phyloP scores from a whole-genome alignment of 345 rosid genomes.

The Salix caprea region DNA sequence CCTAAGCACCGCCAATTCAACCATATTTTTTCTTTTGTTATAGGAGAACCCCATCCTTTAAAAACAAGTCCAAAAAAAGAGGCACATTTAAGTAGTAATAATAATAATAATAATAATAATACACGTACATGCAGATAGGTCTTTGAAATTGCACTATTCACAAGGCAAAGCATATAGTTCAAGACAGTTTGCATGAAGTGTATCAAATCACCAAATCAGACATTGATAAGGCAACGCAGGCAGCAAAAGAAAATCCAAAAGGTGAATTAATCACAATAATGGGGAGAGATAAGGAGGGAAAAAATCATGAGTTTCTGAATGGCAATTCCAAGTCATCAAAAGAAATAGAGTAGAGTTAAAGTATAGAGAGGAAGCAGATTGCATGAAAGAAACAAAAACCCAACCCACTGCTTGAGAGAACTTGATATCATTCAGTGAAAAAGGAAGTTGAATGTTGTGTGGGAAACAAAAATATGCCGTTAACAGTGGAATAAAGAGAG shows the following conservation, averaged over 20 bases:
- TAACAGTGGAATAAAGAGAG: neutral
- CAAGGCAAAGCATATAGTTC: neutral
- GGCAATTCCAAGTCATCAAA: neutral
- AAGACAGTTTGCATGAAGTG: neutral
- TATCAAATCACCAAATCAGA: neutral
- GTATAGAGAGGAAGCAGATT: neutral
- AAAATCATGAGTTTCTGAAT: neutral
- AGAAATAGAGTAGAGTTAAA: neutral
- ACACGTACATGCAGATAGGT: constrained; percentile 9
- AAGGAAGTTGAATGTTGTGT: neutral
- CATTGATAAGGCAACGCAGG: too few relatives aligned
- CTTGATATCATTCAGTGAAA: neutral
- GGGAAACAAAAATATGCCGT: neutral
- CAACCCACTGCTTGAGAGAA: neutral
- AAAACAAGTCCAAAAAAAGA: constrained; percentile 11
- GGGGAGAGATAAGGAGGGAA: neutral
- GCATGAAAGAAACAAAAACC: neutral
- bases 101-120: neutral
- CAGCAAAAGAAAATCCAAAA: too few relatives aligned
- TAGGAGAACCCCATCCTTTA: constrained; percentile 94
- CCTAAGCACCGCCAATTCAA: constrained; percentile 89
- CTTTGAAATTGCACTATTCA: neutral
- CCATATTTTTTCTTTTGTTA: constrained; percentile 84
- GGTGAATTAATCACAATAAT: neutral
- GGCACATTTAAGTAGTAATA: constrained; percentile 5